Evolutionary conservation across 768 basidiomycete species (phyloP), one percentile per base, ranked within the genome.

Genomic region (Boletus insuetus): DNA sequence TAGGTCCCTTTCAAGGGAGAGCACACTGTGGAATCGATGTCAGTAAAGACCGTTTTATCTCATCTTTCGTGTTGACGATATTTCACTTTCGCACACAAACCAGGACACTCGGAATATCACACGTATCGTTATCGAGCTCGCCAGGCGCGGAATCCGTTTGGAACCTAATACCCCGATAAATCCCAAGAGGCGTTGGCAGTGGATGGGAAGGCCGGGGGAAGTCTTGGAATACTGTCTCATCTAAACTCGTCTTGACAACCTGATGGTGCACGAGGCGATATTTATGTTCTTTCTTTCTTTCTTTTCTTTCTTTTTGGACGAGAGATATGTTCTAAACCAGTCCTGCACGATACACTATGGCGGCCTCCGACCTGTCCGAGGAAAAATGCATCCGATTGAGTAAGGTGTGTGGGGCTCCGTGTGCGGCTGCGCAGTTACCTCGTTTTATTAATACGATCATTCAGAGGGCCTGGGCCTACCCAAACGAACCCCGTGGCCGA

Each of bases 1-100:
- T 98, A 44, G 78, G 82, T 6, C 77, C 79, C 8, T 98, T 98
- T 66, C 75, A 87, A 69, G 95, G 96, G 20, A 82, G 89, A 62
- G 78, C 84, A 52, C 96, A 98, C 72, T 84, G 84, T 65, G 96
- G 96, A 22, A 88, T 96, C 35, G 93, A 94, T 73, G 95, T 94
- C 58, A 77, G 90, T 84, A 42, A 46, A 53, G 42, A 53, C 59
- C n/a, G 12, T 29, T 44, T 40, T 32, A 22, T 44, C 22, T 17
- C 39, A 45, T 37, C 44, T 10, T 10, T 31, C 29, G 31, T 52
- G 38, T 40, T 59, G 49, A 62, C 56, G 12, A n/a, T 22, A 16
- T 41, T 37, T 20, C 42, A 35, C 19, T 43, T 47, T 63, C 22
- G 24, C 51, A 56, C 59, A 14, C 41, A 52, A 45, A 40, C 41